Conservation (phyloP, 495 filamentous ascomycete species). For the Aspergillus bridgeri region DNA sequence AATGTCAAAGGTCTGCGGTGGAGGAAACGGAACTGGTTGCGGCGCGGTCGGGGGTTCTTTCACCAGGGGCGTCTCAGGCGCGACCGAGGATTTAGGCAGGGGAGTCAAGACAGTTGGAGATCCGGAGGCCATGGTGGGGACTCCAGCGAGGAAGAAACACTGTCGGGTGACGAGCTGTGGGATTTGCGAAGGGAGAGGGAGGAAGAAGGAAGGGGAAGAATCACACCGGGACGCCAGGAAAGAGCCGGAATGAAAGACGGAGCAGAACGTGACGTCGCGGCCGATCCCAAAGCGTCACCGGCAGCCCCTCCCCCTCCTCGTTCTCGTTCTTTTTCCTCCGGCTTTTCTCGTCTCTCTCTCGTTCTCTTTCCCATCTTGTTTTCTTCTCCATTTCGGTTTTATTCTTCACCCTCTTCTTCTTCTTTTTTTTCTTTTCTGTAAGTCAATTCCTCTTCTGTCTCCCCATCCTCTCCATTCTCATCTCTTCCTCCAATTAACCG, state of each 20-base stretch:
- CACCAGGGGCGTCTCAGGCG: constrained; percentile 37
- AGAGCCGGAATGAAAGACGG: constrained; percentile 26
- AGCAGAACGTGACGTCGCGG: constrained; percentile 9
- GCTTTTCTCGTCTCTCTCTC: constrained; percentile 1
- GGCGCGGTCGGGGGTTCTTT: constrained; percentile 39
- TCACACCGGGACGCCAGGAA: background rate
- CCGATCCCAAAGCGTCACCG: constrained; percentile 43
- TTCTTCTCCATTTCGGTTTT: constrained; percentile 12
- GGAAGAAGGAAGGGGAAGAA: constrained; percentile 1
- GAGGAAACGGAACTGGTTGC: constrained; percentile 49
- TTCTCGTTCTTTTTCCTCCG: constrained; percentile 8
- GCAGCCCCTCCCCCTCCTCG: constrained; percentile 33
- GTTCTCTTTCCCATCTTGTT: constrained; percentile 19
- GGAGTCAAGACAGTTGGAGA: constrained; percentile 38
- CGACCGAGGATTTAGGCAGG: constrained; percentile 38
- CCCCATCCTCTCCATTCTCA: background rate
- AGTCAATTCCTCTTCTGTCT: background rate
- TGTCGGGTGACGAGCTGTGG: background rate
- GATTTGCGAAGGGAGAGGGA: background rate
- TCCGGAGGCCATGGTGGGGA: constrained; percentile 34
- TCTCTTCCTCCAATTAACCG: constrained; percentile 24
- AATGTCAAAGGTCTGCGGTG: constrained; percentile 70
- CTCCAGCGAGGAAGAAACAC: background rate
- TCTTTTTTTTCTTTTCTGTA: constrained; percentile 16
- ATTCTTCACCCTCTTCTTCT: constrained; percentile 11